These are phyloP conservation scores for Alternaria solani DNA, from an alignment of 2,329 filamentous ascomycete genomes.

Conservation along the genomic window DNA sequence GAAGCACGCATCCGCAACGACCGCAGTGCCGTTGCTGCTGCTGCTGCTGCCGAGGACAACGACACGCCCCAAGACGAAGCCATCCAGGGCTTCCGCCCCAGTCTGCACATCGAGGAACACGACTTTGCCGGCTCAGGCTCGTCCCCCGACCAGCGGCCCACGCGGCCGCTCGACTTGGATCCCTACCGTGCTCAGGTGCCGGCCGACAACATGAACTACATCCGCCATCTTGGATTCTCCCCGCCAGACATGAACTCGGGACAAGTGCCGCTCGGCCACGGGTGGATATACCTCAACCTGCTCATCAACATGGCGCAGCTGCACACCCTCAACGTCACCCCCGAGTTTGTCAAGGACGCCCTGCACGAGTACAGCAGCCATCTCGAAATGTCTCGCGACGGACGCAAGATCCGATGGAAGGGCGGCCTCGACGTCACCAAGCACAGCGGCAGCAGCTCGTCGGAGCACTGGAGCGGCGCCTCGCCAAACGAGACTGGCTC, in stretches of 20 bases:
- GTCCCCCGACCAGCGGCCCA: slow-evolving; percentile 76
- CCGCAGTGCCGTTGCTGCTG: slow-evolving; percentile 21
- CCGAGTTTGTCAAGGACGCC: slow-evolving; percentile 77
- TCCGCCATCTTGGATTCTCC: slow-evolving; percentile 74
- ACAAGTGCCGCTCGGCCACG: slow-evolving; percentile 69
- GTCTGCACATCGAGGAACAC: slow-evolving; percentile 32
- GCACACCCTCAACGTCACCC: slow-evolving; percentile 83
- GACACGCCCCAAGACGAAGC: slow-evolving; percentile 22
- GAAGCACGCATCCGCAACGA: slow-evolving; percentile 57
- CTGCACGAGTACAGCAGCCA: slow-evolving; percentile 74
- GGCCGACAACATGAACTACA: slow-evolving; percentile 80
- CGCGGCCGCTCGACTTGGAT: slow-evolving; percentile 77
- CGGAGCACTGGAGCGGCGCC: slow-evolving; percentile 52
- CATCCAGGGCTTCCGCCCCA: slow-evolving; percentile 28
- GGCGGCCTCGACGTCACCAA: slow-evolving; percentile 71
- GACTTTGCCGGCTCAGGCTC: slow-evolving; percentile 42
- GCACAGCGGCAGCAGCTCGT: slow-evolving; percentile 68
- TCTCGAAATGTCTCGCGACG: slow-evolving; percentile 79
- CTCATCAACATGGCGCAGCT: slow-evolving; percentile 83
- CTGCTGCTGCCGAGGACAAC: slow-evolving; percentile 29
- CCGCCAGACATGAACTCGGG: slow-evolving; percentile 64
- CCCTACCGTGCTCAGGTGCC: slow-evolving; percentile 79
- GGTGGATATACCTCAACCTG: slow-evolving; percentile 85
- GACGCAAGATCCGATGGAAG: slow-evolving; percentile 81
- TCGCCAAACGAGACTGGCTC: slow-evolving; percentile 58